Evolutionary conservation across 352 stramenopile genomes (phyloP).

Genomic region (Globisporangium nodosum): DNA sequence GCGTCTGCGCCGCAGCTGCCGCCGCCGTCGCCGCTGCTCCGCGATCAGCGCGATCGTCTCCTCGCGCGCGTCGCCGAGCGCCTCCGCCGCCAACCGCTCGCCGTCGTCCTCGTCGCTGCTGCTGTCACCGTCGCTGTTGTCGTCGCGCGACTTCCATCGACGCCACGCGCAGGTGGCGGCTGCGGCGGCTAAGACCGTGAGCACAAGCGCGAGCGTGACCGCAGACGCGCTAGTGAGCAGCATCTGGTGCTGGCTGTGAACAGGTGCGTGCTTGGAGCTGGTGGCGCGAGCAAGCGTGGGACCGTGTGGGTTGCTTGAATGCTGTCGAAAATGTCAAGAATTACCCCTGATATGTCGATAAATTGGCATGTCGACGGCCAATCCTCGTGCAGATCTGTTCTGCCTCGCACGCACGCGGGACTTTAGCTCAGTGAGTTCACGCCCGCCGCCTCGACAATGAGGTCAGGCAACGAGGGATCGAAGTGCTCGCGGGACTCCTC

Average conservation of each 20-base stretch:
- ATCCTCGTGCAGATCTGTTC: background rate
- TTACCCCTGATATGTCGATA: no score
- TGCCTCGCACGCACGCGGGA: background rate
- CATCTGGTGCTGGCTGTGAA: background rate
- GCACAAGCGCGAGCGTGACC: background rate
- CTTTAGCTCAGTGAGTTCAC: background rate
- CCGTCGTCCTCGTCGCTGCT: slow-evolving; percentile 17
- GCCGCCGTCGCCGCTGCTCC: slow-evolving; percentile 2
- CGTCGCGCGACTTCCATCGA: background rate
- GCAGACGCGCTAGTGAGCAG: background rate
- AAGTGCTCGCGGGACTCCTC: background rate
- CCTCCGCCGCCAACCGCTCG: slow-evolving; percentile 8
- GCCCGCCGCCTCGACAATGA: background rate
- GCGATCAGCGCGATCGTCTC: slow-evolving; percentile 13
- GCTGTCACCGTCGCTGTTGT: slow-evolving; percentile 13
- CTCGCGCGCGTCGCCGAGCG: background rate
- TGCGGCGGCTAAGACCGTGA: background rate
- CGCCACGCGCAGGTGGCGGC: background rate
- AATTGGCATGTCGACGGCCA: no score
- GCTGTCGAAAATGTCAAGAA: no score
- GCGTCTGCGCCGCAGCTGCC: slow-evolving; percentile 1
- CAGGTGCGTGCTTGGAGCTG: background rate
- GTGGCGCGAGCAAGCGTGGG: no score
- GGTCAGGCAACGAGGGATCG: background rate
- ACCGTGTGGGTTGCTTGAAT: no score